Evolutionary conservation across 192 early-diverging fungal genomes (phyloP), one percentile per base, ranked within the genome.

Genomic region (Gonapodya prolifera): DNA sequence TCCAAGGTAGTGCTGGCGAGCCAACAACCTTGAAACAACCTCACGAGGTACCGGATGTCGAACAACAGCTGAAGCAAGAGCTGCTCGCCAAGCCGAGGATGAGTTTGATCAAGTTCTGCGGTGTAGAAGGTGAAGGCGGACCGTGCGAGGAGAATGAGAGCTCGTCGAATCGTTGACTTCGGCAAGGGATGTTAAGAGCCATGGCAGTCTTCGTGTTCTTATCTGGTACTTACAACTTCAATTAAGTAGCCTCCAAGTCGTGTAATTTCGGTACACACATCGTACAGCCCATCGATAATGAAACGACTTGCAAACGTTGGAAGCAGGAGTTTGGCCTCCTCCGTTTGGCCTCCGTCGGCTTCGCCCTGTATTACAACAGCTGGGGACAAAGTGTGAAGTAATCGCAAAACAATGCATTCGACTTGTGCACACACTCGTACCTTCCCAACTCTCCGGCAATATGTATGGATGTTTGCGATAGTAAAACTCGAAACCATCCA

Each of bases 21-120:
- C 75, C 45, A 75, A 29, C 75, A 35, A 8, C 83, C 73, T 61
- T 85, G 83, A 69, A 92, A 82, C 0, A 91, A 76, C 69, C 82
- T 80, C 8, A 76, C 81, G 30, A 91, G 35, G 70, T 88, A 87
- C 74, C 85, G 82, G 35, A 86, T 75, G 35, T 92, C 91, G 79
- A 89, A 91, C n/a, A 92, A 75, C 35, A 92, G 70, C 77, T 92
- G 91, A 28, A 90, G 69, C 0, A 16, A 61, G 8, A 61, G 45
- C 45, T 61, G 45, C 8, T 61, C 45, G 8, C 8, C 23, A 23
- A 61, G 23, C 23, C 45, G 45, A 16, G 45, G 45, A 16, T 23
- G 45, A 61, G 8, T 61, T 61, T 8, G 23, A 16, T 61, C 23
- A 23, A 61, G 45, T 61, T 61, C 45, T 23, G 8, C 45, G 45